Percentiles rank a stretch among this genome's conserved stretches.
Evolutionary conservation across 202 grass and related monocot species (phyloP).

Genomic region (Hordeum pubiflorum): DNA sequence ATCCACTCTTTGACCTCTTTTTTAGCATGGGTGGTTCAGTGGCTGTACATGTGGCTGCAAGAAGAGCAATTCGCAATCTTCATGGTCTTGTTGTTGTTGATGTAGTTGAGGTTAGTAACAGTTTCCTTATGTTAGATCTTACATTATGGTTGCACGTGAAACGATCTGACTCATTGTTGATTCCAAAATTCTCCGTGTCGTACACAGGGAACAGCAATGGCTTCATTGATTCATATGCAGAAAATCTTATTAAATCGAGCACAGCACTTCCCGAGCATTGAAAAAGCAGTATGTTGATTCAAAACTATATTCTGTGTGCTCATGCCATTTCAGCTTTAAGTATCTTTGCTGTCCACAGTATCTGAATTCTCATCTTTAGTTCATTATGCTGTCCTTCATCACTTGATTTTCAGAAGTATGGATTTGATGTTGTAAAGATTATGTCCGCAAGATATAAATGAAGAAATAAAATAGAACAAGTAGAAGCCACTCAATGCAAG

Average conservation of each 20-base stretch:
- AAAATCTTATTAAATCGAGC: slow-evolving; percentile 78
- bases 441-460: not conserved
- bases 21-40: slow-evolving; percentile 94
- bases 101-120: slow-evolving; percentile 82
- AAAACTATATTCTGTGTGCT: not conserved
- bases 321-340: slow-evolving; percentile 15
- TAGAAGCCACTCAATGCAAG: not conserved
- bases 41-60: slow-evolving; percentile 90
- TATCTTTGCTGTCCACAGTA: not conserved
- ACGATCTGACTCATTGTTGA: slow-evolving; percentile 13
- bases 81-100: slow-evolving; percentile 83
- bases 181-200: not conserved
- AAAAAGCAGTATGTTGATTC: slow-evolving; percentile 77
- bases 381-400: not conserved
- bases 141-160: not conserved
- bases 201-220: slow-evolving; percentile 86
- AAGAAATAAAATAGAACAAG: not conserved
- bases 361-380: not conserved
- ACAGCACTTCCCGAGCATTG: slow-evolving; percentile 67
- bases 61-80: slow-evolving; percentile 57
- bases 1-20: not conserved
- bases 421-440: not conserved
- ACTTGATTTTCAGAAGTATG: not conserved
- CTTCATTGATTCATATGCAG: slow-evolving; percentile 97
- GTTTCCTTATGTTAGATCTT: slow-evolving; percentile 8